Base-by-base conservation (phyloP, 1,284 basidiomycete species). In the Psilocybe mexicana region DNA sequence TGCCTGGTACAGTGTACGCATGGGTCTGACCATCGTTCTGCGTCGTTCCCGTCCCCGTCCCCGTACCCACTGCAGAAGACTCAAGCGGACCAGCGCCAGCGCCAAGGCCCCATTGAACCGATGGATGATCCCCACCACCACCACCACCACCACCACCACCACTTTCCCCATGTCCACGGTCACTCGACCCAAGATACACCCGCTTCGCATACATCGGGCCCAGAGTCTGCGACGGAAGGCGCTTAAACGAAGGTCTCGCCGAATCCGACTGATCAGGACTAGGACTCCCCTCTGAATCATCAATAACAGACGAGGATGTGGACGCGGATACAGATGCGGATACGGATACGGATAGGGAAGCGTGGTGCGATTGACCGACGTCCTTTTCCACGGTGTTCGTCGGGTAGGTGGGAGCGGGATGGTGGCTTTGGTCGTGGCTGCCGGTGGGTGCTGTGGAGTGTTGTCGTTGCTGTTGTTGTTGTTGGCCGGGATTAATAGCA, bases 221-320 rank as follows among this genome's bases (percentile, higher is more conserved):
- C 7, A 48, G 46, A 14, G 46, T 48, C 18, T 48, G 46, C 30
- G 46, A 48, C 1, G 46, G 82, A 33, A 88, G 70, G 26, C 89
- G 77, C 74, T 91, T 91, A 69, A 89, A 90, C 28, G 81, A 78
- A 11, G 89, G 88, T 2, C 88, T 72, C 43, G 75, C 65, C 11
- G 67, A 61, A 33, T 51, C 70, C 66, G 18, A 18, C 18, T 35
- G 66, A 57, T 36, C 70, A 4, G 62, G 33, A 67, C 60, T 40
- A 55, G 18, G 56, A 42, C 66, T 65, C 52, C 63, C 58, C 38
- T 54, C 63, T 3, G 63, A 63, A 25, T 65, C 65, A 5, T 61
- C 62, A 70, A 75, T 24, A 76, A 77, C 43, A 8, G 30, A 33
- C 69, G 74, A 0, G 73, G 69, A 18, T n/a, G n/a, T n/a, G 74